Evolutionary conservation across 148 eudicot genomes (phyloP).

Genomic region (Silene latifolia): DNA sequence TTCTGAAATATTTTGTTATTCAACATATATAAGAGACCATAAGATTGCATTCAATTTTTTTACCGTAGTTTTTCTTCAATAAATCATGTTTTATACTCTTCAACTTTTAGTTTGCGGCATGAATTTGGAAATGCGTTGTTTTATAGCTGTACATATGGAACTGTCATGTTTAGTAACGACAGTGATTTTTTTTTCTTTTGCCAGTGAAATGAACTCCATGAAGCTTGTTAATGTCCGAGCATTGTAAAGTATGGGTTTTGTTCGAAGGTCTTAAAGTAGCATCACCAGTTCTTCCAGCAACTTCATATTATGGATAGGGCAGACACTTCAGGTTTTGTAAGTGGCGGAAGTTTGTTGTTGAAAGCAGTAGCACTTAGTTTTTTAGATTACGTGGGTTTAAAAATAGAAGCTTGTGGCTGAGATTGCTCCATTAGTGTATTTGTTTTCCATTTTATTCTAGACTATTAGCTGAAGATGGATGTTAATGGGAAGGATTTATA

Average conservation of each 20-base stretch:
- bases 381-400: constrained; percentile 28
- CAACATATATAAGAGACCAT: too few species aligned
- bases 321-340: constrained; percentile 83
- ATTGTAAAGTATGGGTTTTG: constrained; percentile 7
- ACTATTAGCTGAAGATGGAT: constrained; percentile 42
- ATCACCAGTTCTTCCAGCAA: constrained; percentile 11
- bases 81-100: too few species aligned
- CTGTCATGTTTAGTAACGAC: background rate
- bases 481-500: constrained; percentile 28
- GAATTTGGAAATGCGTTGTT: too few species aligned
- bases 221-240: background rate
- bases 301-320: constrained; percentile 54
- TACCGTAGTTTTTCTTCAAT: too few species aligned
- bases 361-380: constrained; percentile 30
- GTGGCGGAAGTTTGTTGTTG: constrained; percentile 59
- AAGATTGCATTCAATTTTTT: too few species aligned
- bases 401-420: constrained; percentile 33
- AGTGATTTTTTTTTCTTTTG: background rate
- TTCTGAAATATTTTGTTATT: too few species aligned
- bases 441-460: constrained; percentile 20
- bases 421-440: constrained; percentile 15
- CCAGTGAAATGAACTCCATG: constrained; percentile 3
- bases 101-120: too few species aligned
- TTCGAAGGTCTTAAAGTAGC: background rate
- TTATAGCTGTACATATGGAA: too few species aligned